Percentiles rank a stretch among this genome's conserved stretches.
Evolutionary conservation across 2,329 filamentous ascomycete species (phyloP).

Genomic region (Xylariomycetidae sp.): DNA sequence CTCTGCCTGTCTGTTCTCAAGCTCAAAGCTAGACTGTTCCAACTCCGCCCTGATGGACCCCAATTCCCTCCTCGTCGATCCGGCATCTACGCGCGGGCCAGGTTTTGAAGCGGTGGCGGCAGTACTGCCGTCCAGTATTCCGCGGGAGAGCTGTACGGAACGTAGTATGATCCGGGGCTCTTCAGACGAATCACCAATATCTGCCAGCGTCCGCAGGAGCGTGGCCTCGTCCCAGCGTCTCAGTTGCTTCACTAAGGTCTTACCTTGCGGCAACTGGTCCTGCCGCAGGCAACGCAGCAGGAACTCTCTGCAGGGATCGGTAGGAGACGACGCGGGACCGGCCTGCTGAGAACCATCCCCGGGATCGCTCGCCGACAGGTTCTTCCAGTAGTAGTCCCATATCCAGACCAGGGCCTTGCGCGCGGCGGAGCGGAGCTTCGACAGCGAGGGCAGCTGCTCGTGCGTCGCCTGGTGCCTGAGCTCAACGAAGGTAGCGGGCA

Average conservation of each 20-base stretch:
- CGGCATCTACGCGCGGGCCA: background rate
- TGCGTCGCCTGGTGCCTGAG: slow-evolving; percentile 87
- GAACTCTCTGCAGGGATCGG: slow-evolving; percentile 30
- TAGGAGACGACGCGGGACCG: background rate
- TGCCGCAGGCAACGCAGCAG: slow-evolving; percentile 36
- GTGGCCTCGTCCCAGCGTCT: slow-evolving; percentile 30
- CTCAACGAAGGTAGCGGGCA: slow-evolving; percentile 80
- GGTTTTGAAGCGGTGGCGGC: slow-evolving; percentile 2
- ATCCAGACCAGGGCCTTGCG: slow-evolving; percentile 75
- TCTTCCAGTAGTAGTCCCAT: slow-evolving; percentile 82
- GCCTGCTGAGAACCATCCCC: background rate
- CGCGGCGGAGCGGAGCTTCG: slow-evolving; percentile 66
- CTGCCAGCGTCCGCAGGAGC: slow-evolving; percentile 34
- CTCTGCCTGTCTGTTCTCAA: slow-evolving; percentile 12
- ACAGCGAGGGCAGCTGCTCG: slow-evolving; percentile 74
- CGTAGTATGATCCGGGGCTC: slow-evolving; percentile 40
- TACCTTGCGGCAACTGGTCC: slow-evolving; percentile 12
- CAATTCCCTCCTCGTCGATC: slow-evolving; percentile 12
- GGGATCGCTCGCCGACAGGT: slow-evolving; percentile 37
- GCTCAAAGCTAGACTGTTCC: slow-evolving; percentile 15
- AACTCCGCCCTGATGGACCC: slow-evolving; percentile 22
- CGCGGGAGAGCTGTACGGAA: slow-evolving; percentile 39
- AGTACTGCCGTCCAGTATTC: slow-evolving; percentile 29
- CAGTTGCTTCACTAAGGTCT: slow-evolving; percentile 10
- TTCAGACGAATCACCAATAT: slow-evolving; percentile 34